Conservation (phyloP, 177 flowering plant species). For the Telopea speciosissima region DNA sequence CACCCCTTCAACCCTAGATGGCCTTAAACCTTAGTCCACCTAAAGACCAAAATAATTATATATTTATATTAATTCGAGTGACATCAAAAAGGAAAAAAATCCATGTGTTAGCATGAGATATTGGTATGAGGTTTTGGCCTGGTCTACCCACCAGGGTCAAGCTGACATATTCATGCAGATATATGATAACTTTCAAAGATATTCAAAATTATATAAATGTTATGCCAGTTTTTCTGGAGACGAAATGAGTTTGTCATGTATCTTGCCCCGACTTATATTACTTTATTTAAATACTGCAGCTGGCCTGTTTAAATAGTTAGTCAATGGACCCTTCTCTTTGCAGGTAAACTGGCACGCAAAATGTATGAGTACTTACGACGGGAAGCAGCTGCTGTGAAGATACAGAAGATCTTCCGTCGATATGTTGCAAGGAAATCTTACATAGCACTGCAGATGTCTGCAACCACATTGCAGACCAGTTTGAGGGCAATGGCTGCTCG, state of each 20-base stretch:
- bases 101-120: neutral
- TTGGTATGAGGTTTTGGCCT: neutral
- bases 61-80: too few relatives aligned
- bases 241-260: neutral
- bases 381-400: constrained; percentile 77
- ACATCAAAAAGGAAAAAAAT: neutral
- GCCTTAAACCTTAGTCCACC: too few relatives aligned
- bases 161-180: neutral
- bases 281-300: neutral
- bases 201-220: neutral
- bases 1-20: too few relatives aligned
- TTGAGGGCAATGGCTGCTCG: constrained; percentile 92
- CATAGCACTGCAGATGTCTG: constrained; percentile 38
- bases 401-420: constrained; percentile 71
- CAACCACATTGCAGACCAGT: constrained; percentile 78
- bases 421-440: constrained; percentile 54
- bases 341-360: constrained; percentile 64
- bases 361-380: constrained; percentile 62
- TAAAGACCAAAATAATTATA: too few relatives aligned
- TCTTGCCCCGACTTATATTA: neutral
- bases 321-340: neutral
- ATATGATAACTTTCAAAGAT: neutral
- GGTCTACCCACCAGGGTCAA: neutral
- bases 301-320: neutral
- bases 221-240: neutral